A percentile compares a stretch with the other conserved stretches of the same genome.
These are phyloP conservation scores for Scenedesmus sp. DNA, from an alignment of 163 green algal species.

Conservation along the genomic window DNA sequence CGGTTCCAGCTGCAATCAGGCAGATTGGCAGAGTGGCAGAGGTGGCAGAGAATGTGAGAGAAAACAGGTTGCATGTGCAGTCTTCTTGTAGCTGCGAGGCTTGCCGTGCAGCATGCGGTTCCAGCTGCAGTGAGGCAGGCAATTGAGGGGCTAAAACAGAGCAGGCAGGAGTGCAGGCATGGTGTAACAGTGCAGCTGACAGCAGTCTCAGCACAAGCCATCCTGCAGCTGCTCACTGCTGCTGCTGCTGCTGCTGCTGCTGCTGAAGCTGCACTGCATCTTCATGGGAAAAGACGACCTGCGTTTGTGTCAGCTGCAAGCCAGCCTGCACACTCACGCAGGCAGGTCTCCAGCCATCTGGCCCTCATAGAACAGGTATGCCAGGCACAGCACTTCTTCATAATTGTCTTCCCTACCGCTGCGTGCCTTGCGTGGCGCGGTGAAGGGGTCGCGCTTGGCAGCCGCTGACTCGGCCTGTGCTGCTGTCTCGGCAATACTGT, in stretches of 20 bases:
- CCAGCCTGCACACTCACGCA: constrained; percentile 16
- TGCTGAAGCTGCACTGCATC: not conserved
- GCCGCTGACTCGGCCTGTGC: not conserved
- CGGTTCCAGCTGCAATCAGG: not conserved
- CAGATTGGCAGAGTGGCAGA: too few species aligned
- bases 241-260: not conserved
- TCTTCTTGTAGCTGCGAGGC: constrained; percentile 36
- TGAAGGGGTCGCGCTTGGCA: not conserved
- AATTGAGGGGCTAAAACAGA: too few species aligned
- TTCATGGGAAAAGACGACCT: not conserved
- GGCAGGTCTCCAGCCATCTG: constrained; percentile 62
- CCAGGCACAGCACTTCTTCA: not conserved
- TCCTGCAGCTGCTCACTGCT: not conserved
- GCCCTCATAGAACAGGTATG: constrained; percentile 57
- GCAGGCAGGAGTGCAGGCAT: too few species aligned
- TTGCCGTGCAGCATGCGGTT: constrained; percentile 19
- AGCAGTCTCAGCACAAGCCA: not conserved
- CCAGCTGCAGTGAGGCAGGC: not conserved
- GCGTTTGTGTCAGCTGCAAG: too few species aligned
- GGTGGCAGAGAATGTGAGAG: too few species aligned
- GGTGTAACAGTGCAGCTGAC: not conserved
- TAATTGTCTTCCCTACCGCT: constrained; percentile 37
- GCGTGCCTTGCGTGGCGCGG: not conserved
- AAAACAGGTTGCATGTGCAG: not conserved
- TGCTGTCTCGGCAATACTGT: not conserved